These are phyloP conservation scores for Hemisphaericaspora xylofermentans DNA, from an alignment of 1,139 yeast genomes.

Conservation along the genomic window DNA sequence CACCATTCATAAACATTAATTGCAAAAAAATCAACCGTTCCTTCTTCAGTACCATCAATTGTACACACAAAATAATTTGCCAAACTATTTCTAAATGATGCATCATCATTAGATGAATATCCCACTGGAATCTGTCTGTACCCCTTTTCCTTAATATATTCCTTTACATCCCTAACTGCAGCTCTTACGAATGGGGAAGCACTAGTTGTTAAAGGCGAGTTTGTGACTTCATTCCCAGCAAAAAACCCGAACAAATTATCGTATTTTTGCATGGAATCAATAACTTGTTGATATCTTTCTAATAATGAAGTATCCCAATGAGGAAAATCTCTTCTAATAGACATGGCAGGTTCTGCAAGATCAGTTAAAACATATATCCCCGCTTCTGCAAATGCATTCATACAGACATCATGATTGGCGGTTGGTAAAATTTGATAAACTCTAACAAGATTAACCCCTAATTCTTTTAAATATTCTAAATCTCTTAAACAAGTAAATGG, in stretches of 20 bases:
- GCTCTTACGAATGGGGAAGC: conserved; percentile 65
- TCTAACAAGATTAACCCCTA: conserved; percentile 54
- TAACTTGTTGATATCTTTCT: conserved; percentile 45
- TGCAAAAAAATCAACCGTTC: conserved; percentile 52
- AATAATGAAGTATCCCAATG: conserved; percentile 42
- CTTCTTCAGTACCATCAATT: conserved; percentile 14
- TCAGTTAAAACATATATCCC: conserved; percentile 59
- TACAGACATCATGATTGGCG: conserved; percentile 53
- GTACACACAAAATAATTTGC: conserved; percentile 53
- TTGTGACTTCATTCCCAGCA: conserved; percentile 64
- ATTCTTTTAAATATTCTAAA: conserved; percentile 42
- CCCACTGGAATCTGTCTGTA: conserved; percentile 61
- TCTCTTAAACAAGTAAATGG: conserved; percentile 50
- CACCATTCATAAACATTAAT: conserved; percentile 70
- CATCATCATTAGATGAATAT: conserved; percentile 60
- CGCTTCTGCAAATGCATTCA: conserved; percentile 50
- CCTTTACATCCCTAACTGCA: conserved; percentile 56
- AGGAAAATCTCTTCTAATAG: conserved; percentile 51
- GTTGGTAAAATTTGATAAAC: conserved; percentile 56
- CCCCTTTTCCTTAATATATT: conserved; percentile 39
- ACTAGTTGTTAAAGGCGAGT: conserved; percentile 44
- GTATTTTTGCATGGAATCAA: conserved; percentile 50
- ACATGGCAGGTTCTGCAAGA: conserved; percentile 51
- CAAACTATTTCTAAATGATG: conserved; percentile 44
- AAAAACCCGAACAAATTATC: conserved; percentile 55